Evolutionary conservation across 805 yeast species (phyloP).

Genomic region (Candida dajiaensis): DNA sequence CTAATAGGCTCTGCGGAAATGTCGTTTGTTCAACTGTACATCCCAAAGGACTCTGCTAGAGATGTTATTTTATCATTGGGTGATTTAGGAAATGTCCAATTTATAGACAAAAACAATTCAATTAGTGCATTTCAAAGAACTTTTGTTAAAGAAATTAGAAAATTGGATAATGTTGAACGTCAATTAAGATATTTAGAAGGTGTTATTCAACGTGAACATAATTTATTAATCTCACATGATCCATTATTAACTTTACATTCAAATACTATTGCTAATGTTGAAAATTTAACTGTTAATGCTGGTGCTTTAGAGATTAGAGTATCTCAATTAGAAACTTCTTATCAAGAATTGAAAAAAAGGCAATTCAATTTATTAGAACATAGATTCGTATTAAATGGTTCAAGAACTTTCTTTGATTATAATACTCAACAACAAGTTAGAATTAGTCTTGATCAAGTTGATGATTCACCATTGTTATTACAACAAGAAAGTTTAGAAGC

Average conservation of each 20-base stretch:
- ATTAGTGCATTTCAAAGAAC: slow-evolving; percentile 85
- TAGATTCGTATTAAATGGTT: slow-evolving; percentile 51
- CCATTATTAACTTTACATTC: slow-evolving; percentile 19
- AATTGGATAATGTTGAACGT: slow-evolving; percentile 80
- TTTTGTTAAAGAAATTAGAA: slow-evolving; percentile 82
- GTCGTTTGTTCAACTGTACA: slow-evolving; percentile 87
- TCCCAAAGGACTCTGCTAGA: slow-evolving; percentile 85
- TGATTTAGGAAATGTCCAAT: slow-evolving; percentile 78
- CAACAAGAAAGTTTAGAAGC: slow-evolving; percentile 32
- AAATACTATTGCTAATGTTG: slow-evolving; percentile 43
- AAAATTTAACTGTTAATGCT: slow-evolving; percentile 60
- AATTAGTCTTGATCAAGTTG: slow-evolving; percentile 30
- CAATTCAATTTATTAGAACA: slow-evolving; percentile 67
- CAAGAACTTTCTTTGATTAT: slow-evolving; percentile 41
- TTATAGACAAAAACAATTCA: slow-evolving; percentile 78
- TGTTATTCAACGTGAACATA: slow-evolving; percentile 42
- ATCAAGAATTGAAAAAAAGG: slow-evolving; percentile 54
- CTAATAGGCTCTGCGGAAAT: slow-evolving; percentile 85
- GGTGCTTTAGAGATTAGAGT: slow-evolving; percentile 70
- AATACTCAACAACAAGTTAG: slow-evolving; percentile 28
- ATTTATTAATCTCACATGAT: slow-evolving; percentile 31
- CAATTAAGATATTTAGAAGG: slow-evolving; percentile 57
- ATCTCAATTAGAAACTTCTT: slow-evolving; percentile 61
- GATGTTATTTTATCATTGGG: slow-evolving; percentile 86
- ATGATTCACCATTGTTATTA: slow-evolving; percentile 32